Percentiles rank a stretch among this genome's conserved stretches.
These are phyloP conservation scores for Pachyrhizus erosus DNA, from an alignment of 306 rosid genomes.

Conservation along the genomic window DNA sequence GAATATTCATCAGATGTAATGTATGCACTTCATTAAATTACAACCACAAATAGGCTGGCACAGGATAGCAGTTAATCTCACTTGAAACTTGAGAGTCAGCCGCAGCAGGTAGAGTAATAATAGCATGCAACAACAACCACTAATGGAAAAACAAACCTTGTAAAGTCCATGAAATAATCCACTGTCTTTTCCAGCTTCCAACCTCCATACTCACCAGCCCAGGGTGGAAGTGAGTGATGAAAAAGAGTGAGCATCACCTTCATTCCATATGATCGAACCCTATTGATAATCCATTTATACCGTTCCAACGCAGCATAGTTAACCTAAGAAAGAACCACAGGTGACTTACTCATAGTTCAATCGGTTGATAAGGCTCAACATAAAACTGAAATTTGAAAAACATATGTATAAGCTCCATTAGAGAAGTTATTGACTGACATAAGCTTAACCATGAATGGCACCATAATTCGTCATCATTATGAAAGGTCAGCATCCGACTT, in stretches of 20 bases:
- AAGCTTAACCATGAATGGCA: constrained; percentile 9
- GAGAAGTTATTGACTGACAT: constrained; percentile 22
- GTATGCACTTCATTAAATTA: constrained; percentile 10
- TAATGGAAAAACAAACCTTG: constrained; percentile 63
- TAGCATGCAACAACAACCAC: constrained; percentile 25
- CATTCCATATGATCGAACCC: constrained; percentile 87
- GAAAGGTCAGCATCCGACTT: constrained; percentile 52
- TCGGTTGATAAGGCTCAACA: constrained; percentile 28
- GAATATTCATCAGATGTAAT: background rate
- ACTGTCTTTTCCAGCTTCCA: constrained; percentile 97
- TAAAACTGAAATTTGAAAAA: constrained; percentile 9
- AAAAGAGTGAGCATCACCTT: constrained; percentile 97
- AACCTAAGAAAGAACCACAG: constrained; percentile 56
- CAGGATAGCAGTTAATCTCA: constrained; percentile 5
- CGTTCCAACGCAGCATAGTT: constrained; percentile 96
- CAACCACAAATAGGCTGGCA: constrained; percentile 27
- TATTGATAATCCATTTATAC: constrained; percentile 90
- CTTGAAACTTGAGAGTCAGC: constrained; percentile 22
- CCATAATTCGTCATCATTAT: constrained; percentile 34
- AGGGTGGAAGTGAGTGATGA: constrained; percentile 95
- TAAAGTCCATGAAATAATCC: constrained; percentile 88
- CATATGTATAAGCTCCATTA: background rate
- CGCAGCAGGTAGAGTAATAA: constrained; percentile 32
- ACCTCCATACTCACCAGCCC: constrained; percentile 98
- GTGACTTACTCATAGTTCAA: constrained; percentile 33